Conservation (phyloP, 768 basidiomycete species). For the Trametes sanguinea region DNA sequence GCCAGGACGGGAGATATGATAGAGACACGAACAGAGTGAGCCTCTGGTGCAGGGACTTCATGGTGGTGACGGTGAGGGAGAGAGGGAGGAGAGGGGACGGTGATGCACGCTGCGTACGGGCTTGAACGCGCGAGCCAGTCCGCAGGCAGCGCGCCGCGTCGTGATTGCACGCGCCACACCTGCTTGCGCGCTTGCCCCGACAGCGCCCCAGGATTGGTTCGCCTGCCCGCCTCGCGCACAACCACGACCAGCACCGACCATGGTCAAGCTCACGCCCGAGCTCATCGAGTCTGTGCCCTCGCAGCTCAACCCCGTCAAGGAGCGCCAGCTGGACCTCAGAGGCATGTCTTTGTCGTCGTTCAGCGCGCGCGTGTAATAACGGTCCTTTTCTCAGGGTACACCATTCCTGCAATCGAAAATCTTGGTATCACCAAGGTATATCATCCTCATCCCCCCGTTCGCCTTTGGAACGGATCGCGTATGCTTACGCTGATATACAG, state of each 20-base stretch:
- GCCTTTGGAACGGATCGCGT: not conserved
- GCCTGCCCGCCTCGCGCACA: conserved; percentile 14
- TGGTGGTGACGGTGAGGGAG: conserved; percentile 38
- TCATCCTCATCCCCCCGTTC: conserved; percentile 29
- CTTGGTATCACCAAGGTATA: conserved; percentile 84
- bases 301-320: conserved; percentile 79
- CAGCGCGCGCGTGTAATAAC: conserved; percentile 17
- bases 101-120: conserved; percentile 7
- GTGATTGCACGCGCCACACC: conserved; percentile 23
- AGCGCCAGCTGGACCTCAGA: conserved; percentile 89
- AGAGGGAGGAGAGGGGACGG: not conserved
- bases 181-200: conserved; percentile 13
- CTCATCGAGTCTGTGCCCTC: conserved; percentile 82
- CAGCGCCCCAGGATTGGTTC: conserved; percentile 1
- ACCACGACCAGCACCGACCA: conserved; percentile 32
- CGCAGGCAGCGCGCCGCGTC: conserved; percentile 20
- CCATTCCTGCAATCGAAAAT: conserved; percentile 96
- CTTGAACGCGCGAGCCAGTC: not conserved
- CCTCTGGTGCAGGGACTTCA: conserved; percentile 73
- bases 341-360: conserved; percentile 47
- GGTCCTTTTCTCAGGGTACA: conserved; percentile 62
- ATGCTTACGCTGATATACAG: conserved; percentile 39
- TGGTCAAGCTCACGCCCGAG: conserved; percentile 91
- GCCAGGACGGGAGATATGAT: not conserved
- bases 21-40: conserved; percentile 57